Percentiles rank a stretch among this genome's conserved stretches.
Conservation (phyloP, 2,329 filamentous ascomycete genomes). For the Trichocomaceae sp. region DNA sequence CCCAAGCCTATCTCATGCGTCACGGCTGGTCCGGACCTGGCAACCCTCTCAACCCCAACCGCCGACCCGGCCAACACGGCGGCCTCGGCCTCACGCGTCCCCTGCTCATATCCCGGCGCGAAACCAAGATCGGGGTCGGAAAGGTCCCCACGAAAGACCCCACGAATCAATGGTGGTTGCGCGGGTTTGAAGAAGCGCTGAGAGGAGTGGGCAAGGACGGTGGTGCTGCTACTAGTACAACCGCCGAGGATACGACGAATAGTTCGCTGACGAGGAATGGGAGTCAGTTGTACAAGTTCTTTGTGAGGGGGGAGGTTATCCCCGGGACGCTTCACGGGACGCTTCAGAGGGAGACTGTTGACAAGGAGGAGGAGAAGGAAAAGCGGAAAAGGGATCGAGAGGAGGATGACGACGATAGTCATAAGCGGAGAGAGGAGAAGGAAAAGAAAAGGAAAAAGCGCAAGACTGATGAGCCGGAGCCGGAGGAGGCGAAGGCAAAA, state of each 20-base stretch:
- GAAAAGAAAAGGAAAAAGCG: slow-evolving; percentile 20
- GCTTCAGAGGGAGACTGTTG: slow-evolving; percentile 16
- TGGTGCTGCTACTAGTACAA: slow-evolving; percentile 45
- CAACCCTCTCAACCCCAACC: slow-evolving; percentile 71
- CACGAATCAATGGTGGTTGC: slow-evolving; percentile 92
- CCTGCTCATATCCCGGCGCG: slow-evolving; percentile 74
- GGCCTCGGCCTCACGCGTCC: slow-evolving; percentile 73
- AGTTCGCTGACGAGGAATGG: slow-evolving; percentile 38
- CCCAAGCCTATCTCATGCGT: slow-evolving; percentile 70
- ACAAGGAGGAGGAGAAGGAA: slow-evolving; percentile 23
- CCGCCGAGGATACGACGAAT: slow-evolving; percentile 25
- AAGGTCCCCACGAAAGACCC: slow-evolving; percentile 59
- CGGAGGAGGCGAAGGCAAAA: neutral
- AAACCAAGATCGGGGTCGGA: slow-evolving; percentile 74
- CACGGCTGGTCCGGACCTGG: slow-evolving; percentile 89
- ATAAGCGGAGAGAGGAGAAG: slow-evolving; percentile 23
- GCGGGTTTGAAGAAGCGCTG: slow-evolving; percentile 85
- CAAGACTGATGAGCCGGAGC: slow-evolving; percentile 10
- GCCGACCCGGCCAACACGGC: slow-evolving; percentile 47
- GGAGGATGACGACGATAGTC: slow-evolving; percentile 16
- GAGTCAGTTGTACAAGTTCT: slow-evolving; percentile 67
- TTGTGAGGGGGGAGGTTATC: slow-evolving; percentile 74
- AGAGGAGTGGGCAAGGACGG: slow-evolving; percentile 65
- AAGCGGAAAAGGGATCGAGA: slow-evolving; percentile 28
- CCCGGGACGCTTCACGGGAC: slow-evolving; percentile 66